Evolutionary conservation across 2,329 filamentous ascomycete species (phyloP).

Genomic region (Colletotrichum noveboracense): DNA sequence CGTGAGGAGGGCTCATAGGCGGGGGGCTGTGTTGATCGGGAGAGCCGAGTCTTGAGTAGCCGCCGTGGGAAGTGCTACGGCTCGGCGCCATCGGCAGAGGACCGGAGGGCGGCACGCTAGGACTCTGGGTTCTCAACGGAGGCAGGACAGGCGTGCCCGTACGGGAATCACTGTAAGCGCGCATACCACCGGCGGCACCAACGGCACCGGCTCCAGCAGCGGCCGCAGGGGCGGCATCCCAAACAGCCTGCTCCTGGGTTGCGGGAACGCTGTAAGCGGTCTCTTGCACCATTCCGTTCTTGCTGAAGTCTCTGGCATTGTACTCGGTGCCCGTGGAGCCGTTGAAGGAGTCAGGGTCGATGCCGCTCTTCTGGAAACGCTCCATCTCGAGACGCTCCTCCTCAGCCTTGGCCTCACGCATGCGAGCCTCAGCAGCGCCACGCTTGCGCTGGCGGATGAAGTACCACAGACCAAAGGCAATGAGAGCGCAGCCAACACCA

Average conservation of each 20-base stretch:
- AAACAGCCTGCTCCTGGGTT: slow-evolving; percentile 32
- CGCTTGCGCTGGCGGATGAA: slow-evolving; percentile 60
- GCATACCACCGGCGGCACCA: slow-evolving; percentile 3
- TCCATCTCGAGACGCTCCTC: slow-evolving; percentile 58
- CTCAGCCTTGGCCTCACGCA: slow-evolving; percentile 48
- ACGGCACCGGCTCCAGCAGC: slow-evolving; percentile 21
- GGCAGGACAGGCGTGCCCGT: not conserved
- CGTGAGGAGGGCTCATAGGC: slow-evolving; percentile 16
- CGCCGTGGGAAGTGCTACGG: slow-evolving; percentile 18
- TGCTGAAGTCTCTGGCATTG: slow-evolving; percentile 34
- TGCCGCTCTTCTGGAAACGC: slow-evolving; percentile 50
- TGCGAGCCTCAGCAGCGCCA: slow-evolving; percentile 55
- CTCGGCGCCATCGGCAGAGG: slow-evolving; percentile 17
- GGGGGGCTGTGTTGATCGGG: slow-evolving; percentile 20
- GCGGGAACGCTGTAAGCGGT: slow-evolving; percentile 36
- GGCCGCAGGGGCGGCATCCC: slow-evolving; percentile 24
- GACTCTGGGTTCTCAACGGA: slow-evolving; percentile 18
- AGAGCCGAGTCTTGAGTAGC: slow-evolving; percentile 16
- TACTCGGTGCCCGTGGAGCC: slow-evolving; percentile 41
- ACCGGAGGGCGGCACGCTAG: slow-evolving; percentile 16
- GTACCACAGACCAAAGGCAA: slow-evolving; percentile 52
- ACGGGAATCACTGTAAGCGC: slow-evolving; percentile 5
- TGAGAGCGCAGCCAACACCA: slow-evolving; percentile 47
- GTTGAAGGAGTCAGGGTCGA: slow-evolving; percentile 52
- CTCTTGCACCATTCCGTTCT: slow-evolving; percentile 29